Conservation (phyloP, 2,329 filamentous ascomycete species). For the Xylariales sp. region DNA sequence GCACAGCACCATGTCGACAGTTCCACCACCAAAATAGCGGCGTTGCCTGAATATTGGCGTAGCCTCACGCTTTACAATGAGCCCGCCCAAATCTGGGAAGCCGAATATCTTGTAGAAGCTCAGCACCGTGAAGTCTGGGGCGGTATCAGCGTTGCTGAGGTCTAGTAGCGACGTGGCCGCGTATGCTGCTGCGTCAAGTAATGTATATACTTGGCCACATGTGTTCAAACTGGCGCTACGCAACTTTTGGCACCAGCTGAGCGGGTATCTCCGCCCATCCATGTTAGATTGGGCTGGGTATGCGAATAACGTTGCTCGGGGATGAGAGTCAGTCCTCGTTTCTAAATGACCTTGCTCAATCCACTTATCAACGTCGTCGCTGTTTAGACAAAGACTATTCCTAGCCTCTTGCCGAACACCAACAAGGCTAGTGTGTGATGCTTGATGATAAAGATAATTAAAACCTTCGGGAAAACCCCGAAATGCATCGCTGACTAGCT, state of each 20-base stretch:
- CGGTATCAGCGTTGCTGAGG: conserved; percentile 67
- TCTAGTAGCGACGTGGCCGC: conserved; percentile 82
- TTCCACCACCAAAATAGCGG: conserved; percentile 92
- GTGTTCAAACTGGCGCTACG: conserved; percentile 49
- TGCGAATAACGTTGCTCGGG: conserved; percentile 68
- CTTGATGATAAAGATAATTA: conserved; percentile 83
- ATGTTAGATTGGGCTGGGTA: conserved; percentile 95
- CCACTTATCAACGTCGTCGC: conserved; percentile 74
- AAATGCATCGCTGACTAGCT: conserved; percentile 77
- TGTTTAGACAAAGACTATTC: conserved; percentile 73
- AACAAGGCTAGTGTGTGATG: conserved; percentile 88
- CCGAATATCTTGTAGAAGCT: conserved; percentile 99
- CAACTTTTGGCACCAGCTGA: conserved; percentile 71
- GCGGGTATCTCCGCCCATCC: conserved; percentile 80
- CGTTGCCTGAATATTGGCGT: conserved; percentile 72
- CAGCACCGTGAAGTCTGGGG: conserved; percentile 86
- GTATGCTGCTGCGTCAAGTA: conserved; percentile 86
- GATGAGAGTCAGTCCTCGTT: conserved; percentile 40
- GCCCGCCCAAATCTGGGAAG: conserved; percentile 87
- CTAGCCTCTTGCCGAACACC: conserved; percentile 80
- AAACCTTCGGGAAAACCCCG: conserved; percentile 77
- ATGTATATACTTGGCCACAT: conserved; percentile 65
- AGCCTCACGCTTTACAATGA: conserved; percentile 82
- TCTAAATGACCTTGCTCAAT: conserved; percentile 57
- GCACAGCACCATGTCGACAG: conserved; percentile 88